These are phyloP conservation scores for Mycena rebaudengoi DNA, from an alignment of 768 basidiomycete species.

Conservation along the genomic window DNA sequence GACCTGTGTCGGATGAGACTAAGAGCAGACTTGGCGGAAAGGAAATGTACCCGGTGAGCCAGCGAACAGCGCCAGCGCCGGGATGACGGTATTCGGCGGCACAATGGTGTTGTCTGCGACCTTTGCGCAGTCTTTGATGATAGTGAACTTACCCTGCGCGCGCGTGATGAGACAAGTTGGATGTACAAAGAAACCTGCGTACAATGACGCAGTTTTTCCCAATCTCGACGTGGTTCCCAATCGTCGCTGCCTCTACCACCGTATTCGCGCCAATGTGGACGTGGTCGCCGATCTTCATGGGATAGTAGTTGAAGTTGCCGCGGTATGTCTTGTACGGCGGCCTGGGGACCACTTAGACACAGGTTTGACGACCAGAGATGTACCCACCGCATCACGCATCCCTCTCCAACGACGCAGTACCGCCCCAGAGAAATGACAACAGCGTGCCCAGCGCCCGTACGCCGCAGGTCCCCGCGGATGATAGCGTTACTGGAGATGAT, in stretches of 20 bases:
- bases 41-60: conserved; percentile 97
- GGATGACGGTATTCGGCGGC: conserved; percentile 92
- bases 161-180: no score
- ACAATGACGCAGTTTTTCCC: conserved; percentile 96
- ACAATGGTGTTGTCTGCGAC: conserved; percentile 91
- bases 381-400: conserved; percentile 90
- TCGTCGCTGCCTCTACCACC: conserved; percentile 93
- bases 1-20: no score
- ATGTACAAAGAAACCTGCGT: no score
- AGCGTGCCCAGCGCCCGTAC: conserved; percentile 90
- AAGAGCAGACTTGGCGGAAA: no score
- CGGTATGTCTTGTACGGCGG: conserved; percentile 92
- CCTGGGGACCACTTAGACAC: no score
- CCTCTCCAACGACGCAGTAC: conserved; percentile 92
- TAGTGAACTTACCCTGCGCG: conserved; percentile 95
- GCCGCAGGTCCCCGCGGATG: conserved; percentile 90
- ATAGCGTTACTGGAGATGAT: conserved; percentile 92
- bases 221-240: conserved; percentile 94
- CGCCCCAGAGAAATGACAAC: conserved; percentile 94
- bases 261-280: conserved; percentile 92
- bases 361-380: no score
- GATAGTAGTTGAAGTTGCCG: conserved; percentile 95
- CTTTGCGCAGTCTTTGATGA: conserved; percentile 94
- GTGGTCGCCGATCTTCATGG: conserved; percentile 95
- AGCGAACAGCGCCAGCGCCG: conserved; percentile 83